A percentile compares a stretch with the other conserved stretches of the same genome.
Evolutionary conservation across 202 grass and related monocot species (phyloP).

Genomic region (Schoenoplectus tabernaemontani): DNA sequence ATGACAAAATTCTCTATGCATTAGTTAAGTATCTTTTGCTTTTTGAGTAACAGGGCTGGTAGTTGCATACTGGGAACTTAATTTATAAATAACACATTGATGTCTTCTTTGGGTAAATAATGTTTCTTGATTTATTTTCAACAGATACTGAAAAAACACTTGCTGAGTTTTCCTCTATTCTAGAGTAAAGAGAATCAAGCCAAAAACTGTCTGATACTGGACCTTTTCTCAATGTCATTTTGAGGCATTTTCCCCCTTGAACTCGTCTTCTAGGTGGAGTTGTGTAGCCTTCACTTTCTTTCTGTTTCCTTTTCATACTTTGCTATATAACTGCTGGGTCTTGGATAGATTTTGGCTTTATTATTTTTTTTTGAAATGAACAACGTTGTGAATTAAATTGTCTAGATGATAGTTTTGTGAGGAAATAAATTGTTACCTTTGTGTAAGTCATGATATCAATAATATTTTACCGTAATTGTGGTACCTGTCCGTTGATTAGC

Average conservation of each 20-base stretch:
- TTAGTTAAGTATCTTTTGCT: background rate
- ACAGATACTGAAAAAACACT: constrained; percentile 69
- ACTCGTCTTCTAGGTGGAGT: background rate
- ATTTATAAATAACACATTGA: background rate
- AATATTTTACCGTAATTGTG: no score
- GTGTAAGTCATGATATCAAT: background rate
- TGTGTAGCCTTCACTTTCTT: background rate
- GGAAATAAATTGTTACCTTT: constrained; percentile 1
- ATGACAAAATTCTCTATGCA: background rate
- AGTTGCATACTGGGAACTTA: background rate
- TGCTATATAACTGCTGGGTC: background rate
- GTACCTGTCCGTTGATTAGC: background rate
- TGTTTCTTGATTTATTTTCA: background rate
- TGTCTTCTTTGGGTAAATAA: background rate
- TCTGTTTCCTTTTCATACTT: background rate
- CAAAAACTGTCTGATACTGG: constrained; percentile 36
- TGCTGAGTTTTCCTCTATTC: constrained; percentile 89
- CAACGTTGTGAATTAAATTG: background rate
- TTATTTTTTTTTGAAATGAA: background rate
- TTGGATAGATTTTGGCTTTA: constrained; percentile 9
- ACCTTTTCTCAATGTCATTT: background rate
- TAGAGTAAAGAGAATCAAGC: constrained; percentile 64
- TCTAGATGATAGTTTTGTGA: constrained; percentile 3
- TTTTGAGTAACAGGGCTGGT: background rate
- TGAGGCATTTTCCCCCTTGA: background rate